Base-by-base conservation (phyloP, 176 grass and related monocot species). In the Raddia guianensis region DNA sequence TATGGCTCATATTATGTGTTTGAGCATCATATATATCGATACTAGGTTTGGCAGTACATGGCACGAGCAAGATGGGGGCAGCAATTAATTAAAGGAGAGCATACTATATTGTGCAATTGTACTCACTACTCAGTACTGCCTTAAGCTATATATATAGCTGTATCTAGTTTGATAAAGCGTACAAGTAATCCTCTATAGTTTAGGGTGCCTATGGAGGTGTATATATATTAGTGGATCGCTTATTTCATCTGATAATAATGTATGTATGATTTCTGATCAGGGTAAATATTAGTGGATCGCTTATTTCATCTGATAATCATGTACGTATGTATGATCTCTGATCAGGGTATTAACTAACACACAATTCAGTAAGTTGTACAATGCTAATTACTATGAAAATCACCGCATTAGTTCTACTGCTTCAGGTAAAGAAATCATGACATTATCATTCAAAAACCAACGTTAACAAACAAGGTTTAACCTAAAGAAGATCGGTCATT, bases 41-140 rank as follows among this genome's bases (percentile, higher is more conserved):
- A 46, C 3, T 37, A 9, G 69, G 69, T 63, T 82, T 73, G 70
- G 80, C 69, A 21, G 57, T 16, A 69, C 27, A 65, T 74, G 27
- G 27, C 59, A 82, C 69, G 80, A 53, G 6, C 2, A 72, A 27
- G 6, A 63, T 64, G 58, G 47, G 7, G 8, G 27, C 27, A 7
- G 37, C 58, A 82, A 44, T 34, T 44, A n/a, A 64, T 35, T 44
- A 52, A 64, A 61, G 33, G 2, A 73, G 58, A 51, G 3, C 2
- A 3, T 43, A 59, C 12, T 27, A 63, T 6, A 9, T 48, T 53
- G 59, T 66, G 37, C 37, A 40, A 40, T 40, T 40, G 37, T 62
- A 48, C 7, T 48, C 9, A 12, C 10, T 62, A 2, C 32, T 48
- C 9, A 12, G 21, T 62, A 2, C 32, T 32, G 12, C 4, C 59